Base-by-base conservation (phyloP, 2,329 filamentous ascomycete species). In the Davidsoniella neocaledoniae region DNA sequence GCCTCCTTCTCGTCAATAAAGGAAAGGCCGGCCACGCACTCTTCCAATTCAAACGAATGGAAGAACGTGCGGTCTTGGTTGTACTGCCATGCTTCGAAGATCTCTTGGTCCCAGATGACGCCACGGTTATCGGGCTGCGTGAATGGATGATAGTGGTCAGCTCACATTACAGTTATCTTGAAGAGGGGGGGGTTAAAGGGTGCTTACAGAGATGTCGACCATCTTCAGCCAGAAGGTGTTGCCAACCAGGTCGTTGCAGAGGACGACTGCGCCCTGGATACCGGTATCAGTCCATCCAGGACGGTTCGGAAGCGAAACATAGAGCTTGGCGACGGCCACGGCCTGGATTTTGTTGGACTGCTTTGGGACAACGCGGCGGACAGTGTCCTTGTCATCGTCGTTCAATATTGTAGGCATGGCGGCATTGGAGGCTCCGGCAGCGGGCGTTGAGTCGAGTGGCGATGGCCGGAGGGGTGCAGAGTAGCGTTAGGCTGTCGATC, bases 1-100 rank as follows among this genome's bases (percentile, higher is more conserved):
- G 91, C 91, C 68, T 98, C 91, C 66, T 95, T 96, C 69, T 96
- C 91, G 64, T 96, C 91, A 54, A 83, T 80, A 60, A 98, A 98
- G 21, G 86, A 94, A 53, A 98, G 68, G 0, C 81, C 91, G 5
- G 87, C 91, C 54, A 93, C 69, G 60, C 87, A 96, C 55, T 93
- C 80, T 65, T 96, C 88, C 50, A 94, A 75, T 68, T 98, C 91
- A 62, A 98, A 98, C 5, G 86, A 87, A 66, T 96, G 88, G 67
- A 98, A 98, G 68, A 95, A 98, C 53, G 86, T 90, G 54, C 91
- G 81, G 63, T 98, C 91, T 62, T 95, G 90, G 66, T 95, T 94
- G 71, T 96, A 98, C 55, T 74, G 72, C 73, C 94, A 96, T 46
- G 79, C 80, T 58, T 98, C 90, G 68, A 94, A 98, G 59, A 98